phyloP scores from a whole-genome alignment of 2,329 filamentous ascomycete genomes.

The Fusarium stilboides region DNA sequence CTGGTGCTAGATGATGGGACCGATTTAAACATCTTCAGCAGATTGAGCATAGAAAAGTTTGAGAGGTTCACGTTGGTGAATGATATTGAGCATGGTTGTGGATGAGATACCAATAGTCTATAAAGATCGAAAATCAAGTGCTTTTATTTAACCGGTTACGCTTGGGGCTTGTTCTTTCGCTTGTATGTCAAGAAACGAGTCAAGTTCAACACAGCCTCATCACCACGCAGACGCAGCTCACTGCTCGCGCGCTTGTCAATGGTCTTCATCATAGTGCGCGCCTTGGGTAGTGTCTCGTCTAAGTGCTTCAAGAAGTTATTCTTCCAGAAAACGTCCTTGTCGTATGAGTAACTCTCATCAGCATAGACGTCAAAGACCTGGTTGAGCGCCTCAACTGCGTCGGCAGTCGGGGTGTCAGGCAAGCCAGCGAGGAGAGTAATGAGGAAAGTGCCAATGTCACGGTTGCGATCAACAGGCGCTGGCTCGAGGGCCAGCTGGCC shows the following conservation, averaged over 20 bases:
- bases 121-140: slow-evolving; percentile 16
- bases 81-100: background rate
- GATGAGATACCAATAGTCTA: slow-evolving; percentile 3
- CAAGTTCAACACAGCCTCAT: slow-evolving; percentile 74
- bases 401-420: slow-evolving; percentile 69
- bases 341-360: slow-evolving; percentile 71
- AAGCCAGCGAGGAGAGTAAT: slow-evolving; percentile 67
- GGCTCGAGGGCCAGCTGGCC: slow-evolving; percentile 73
- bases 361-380: slow-evolving; percentile 78
- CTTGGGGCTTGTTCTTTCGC: slow-evolving; percentile 66
- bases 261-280: slow-evolving; percentile 70
- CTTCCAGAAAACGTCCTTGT: slow-evolving; percentile 75
- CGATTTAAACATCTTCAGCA: slow-evolving; percentile 1
- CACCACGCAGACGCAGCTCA: slow-evolving; percentile 72
- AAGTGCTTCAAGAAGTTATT: slow-evolving; percentile 72
- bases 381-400: slow-evolving; percentile 75
- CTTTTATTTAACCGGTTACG: slow-evolving; percentile 46
- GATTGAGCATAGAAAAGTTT: slow-evolving; percentile 8
- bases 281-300: slow-evolving; percentile 67
- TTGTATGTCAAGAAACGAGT: slow-evolving; percentile 76
- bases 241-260: slow-evolving; percentile 72
- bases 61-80: background rate
- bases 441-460: slow-evolving; percentile 75
- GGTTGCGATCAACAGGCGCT: slow-evolving; percentile 68
- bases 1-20: slow-evolving; percentile 12